Conservation (phyloP, 192 early-diverging fungal species). For the Fimicolochytrium jonesii region DNA sequence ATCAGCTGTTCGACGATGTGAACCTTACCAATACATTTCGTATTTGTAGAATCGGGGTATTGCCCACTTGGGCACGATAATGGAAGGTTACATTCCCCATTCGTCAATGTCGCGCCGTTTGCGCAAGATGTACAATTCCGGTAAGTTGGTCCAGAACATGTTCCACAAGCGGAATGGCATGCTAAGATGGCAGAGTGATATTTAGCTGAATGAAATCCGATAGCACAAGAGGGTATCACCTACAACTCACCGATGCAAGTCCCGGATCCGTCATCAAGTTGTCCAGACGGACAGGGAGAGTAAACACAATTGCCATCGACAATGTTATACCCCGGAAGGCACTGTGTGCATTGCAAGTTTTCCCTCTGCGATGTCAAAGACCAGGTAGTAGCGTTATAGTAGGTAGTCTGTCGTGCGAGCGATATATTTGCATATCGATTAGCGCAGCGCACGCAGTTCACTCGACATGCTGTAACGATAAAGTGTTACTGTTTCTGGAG, state of each 20-base stretch:
- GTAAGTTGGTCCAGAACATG: slow-evolving; percentile 1
- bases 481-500: background rate
- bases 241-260: slow-evolving; percentile 2
- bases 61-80: slow-evolving; percentile 2
- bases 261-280: slow-evolving; percentile 2
- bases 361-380: background rate
- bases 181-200: background rate
- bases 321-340: slow-evolving; percentile 4
- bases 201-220: background rate
- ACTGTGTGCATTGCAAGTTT: background rate
- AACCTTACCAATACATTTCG: slow-evolving; percentile 16
- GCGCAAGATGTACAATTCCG: slow-evolving; percentile 5
- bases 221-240: background rate
- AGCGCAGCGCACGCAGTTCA: background rate
- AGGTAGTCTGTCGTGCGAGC: background rate
- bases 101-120: background rate
- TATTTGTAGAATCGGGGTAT: slow-evolving; percentile 1
- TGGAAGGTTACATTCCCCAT: slow-evolving; percentile 1
- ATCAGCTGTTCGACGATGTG: background rate
- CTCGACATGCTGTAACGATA: background rate
- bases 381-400: slow-evolving; percentile 1
- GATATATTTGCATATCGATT: background rate
- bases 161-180: slow-evolving; percentile 4
- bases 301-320: background rate
- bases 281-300: background rate